A percentile compares a stretch with the other conserved stretches of the same genome.
phyloP scores from a whole-genome alignment of 441 rosid species.

The Eruca vesicaria region DNA sequence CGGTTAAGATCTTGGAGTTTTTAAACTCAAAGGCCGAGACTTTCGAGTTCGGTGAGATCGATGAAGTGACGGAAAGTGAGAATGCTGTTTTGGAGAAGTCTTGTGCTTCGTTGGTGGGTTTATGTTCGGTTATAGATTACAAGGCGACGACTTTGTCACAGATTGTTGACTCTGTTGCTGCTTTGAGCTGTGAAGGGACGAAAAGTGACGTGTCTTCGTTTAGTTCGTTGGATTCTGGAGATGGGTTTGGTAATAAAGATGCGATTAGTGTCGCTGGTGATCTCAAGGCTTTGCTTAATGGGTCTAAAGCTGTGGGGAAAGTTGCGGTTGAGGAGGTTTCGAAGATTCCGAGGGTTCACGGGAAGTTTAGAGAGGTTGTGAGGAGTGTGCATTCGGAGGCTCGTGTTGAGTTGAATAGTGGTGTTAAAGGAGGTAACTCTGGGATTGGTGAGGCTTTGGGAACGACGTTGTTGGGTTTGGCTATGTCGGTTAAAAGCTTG shows the following conservation, averaged over 20 bases:
- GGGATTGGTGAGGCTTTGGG: slow-evolving; percentile 34
- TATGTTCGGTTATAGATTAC: slow-evolving; percentile 61
- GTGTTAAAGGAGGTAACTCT: slow-evolving; percentile 39
- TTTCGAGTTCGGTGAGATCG: slow-evolving; percentile 19
- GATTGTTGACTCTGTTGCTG: slow-evolving; percentile 61
- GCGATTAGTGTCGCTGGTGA: slow-evolving; percentile 70
- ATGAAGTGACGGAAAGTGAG: slow-evolving; percentile 56
- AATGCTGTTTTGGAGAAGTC: slow-evolving; percentile 37
- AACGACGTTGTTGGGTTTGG: slow-evolving; percentile 41
- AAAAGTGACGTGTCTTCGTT: slow-evolving; percentile 53
- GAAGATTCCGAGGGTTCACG: slow-evolving; percentile 53
- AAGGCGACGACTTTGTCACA: slow-evolving; percentile 48
- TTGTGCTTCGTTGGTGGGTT: slow-evolving; percentile 41
- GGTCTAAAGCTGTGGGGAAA: slow-evolving; percentile 64
- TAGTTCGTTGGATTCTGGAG: slow-evolving; percentile 63
- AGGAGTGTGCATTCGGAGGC: slow-evolving; percentile 53
- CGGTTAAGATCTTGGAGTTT: slow-evolving; percentile 27
- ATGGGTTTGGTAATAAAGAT: slow-evolving; percentile 69
- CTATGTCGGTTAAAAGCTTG: slow-evolving; percentile 39
- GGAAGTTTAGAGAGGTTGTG: slow-evolving; percentile 58
- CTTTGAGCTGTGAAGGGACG: slow-evolving; percentile 76
- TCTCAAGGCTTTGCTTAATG: slow-evolving; percentile 70
- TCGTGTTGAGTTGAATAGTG: slow-evolving; percentile 54
- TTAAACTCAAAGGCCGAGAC: slow-evolving; percentile 34
- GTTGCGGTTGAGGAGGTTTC: slow-evolving; percentile 39